Evolutionary conservation across 2,329 filamentous ascomycete genomes (phyloP).

Genomic region (Alternaria ventricosa): DNA sequence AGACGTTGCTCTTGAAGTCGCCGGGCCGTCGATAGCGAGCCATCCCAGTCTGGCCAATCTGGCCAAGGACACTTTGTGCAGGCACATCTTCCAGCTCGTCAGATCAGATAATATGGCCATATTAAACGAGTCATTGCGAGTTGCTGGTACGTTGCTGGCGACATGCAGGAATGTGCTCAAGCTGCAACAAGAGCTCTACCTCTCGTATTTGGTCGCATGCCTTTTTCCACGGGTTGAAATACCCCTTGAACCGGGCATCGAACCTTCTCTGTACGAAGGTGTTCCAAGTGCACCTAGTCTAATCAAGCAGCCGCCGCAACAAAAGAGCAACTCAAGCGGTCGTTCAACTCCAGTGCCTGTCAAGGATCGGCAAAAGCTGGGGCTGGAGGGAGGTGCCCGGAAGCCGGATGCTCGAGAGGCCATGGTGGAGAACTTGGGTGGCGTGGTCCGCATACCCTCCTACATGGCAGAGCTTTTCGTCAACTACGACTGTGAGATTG

Average conservation of each 20-base stretch:
- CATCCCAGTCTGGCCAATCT: conserved; percentile 87
- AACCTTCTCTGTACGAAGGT: conserved; percentile 88
- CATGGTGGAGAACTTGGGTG: conserved; percentile 96
- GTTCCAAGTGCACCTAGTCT: conserved; percentile 91
- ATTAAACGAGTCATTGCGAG: conserved; percentile 88
- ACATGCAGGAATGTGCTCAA: conserved; percentile 92
- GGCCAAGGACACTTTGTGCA: conserved; percentile 91
- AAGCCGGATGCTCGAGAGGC: conserved; percentile 96
- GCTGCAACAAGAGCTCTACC: conserved; percentile 92
- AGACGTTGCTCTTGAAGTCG: conserved; percentile 94
- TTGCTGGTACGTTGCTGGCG: conserved; percentile 86
- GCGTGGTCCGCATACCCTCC: conserved; percentile 87
- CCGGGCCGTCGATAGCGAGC: conserved; percentile 90
- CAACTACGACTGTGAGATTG: conserved; percentile 96
- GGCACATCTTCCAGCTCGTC: conserved; percentile 94
- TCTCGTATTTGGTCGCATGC: conserved; percentile 93
- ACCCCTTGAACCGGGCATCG: conserved; percentile 85
- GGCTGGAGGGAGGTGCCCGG: conserved; percentile 86
- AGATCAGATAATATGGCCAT: conserved; percentile 96
- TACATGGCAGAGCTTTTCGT: conserved; percentile 96
- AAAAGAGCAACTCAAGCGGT: conserved; percentile 68
- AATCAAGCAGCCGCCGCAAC: conserved; percentile 77
- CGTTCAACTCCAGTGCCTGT: conserved; percentile 88
- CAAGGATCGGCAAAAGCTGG: conserved; percentile 89
- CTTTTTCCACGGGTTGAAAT: conserved; percentile 94